Evolutionary conservation across 2,329 filamentous ascomycete species (phyloP).

Genomic region (Sporothrix dimorphospora): DNA sequence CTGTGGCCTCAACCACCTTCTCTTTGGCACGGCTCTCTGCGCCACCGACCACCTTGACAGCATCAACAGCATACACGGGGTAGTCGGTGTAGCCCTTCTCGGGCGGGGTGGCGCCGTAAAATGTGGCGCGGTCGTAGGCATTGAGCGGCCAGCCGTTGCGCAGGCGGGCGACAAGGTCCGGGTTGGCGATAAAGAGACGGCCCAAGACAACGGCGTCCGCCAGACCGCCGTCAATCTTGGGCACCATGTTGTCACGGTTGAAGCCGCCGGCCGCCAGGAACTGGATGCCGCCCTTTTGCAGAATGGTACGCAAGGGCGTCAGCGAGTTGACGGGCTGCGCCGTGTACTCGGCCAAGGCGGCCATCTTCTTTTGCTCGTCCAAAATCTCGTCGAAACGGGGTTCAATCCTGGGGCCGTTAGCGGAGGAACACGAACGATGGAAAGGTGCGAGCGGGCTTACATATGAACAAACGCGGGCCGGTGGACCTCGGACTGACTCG

Average conservation of each 20-base stretch:
- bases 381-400: conserved; percentile 34
- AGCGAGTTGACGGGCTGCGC: conserved; percentile 30
- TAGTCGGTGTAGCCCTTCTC: conserved; percentile 47
- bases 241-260: conserved; percentile 36
- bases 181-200: conserved; percentile 49
- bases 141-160: conserved; percentile 44
- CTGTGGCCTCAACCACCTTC: not conserved
- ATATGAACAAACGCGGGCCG: conserved; percentile 60
- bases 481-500: conserved; percentile 44
- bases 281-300: conserved; percentile 54
- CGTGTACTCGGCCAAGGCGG: conserved; percentile 54
- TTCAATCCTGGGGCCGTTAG: conserved; percentile 24
- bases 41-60: not conserved
- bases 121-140: conserved; percentile 44
- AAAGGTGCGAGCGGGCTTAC: not conserved
- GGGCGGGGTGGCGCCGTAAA: conserved; percentile 45
- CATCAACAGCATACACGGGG: conserved; percentile 36
- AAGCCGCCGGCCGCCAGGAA: conserved; percentile 41
- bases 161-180: conserved; percentile 48
- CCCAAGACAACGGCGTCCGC: conserved; percentile 46
- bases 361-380: conserved; percentile 45
- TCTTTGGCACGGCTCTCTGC: not conserved
- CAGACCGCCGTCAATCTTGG: conserved; percentile 35
- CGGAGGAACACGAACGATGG: not conserved
- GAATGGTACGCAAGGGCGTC: conserved; percentile 29